Base-by-base conservation (phyloP, 805 yeast genomes). In the Torulaspora gathmanii region DNA sequence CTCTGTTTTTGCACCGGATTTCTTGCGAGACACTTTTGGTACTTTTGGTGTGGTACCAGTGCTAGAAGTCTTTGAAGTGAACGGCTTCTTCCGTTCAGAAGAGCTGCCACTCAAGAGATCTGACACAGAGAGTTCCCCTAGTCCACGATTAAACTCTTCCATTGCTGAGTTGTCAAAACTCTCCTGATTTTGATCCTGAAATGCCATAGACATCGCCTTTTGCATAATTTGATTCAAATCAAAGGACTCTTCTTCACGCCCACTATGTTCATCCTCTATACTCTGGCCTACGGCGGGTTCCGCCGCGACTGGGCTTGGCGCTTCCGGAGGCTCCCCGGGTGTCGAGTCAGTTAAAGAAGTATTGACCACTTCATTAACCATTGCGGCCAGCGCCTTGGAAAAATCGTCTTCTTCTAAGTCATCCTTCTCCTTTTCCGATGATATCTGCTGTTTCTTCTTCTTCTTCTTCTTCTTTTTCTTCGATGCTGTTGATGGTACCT, bases 181-280 rank as follows among this genome's bases (percentile, higher is more conserved):
- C 19, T 51, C 52, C 6, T 51, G 44, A 11, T 46, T 33, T 31
- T 54, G 83, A 48, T 81, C 78, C 49, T 78, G 83, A 72, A 80
- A 78, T 0, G 90, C 93, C 82, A 85, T 73, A 37, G 78, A 77
- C 68, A 84, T 74, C 1, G 91, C 93, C 65, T 82, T 82, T 51
- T 82, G 87, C 72, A 84, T 74, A 51, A 84, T 84, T 52, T 78
- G 83, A 55, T 78, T 81, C 79, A 84, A 72, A 55, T 82, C 86
- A 47, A 82, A 68, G 22, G 76, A 79, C 26, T 70, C 77, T 29
- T 69, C 75, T 29, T 61, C 38, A 47, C 13, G 47, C 31, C 7
- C 35, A 25, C 43, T 43, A 7, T 36, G 37, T 15, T 41, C 41
- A 38, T 44, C 52, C 38, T 47, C 37, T 34, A 42, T 13, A 10